Percentiles rank a stretch among this genome's conserved stretches.
Conservation (phyloP, 495 filamentous ascomycete genomes). For the Trichoderma reesei region DNA sequence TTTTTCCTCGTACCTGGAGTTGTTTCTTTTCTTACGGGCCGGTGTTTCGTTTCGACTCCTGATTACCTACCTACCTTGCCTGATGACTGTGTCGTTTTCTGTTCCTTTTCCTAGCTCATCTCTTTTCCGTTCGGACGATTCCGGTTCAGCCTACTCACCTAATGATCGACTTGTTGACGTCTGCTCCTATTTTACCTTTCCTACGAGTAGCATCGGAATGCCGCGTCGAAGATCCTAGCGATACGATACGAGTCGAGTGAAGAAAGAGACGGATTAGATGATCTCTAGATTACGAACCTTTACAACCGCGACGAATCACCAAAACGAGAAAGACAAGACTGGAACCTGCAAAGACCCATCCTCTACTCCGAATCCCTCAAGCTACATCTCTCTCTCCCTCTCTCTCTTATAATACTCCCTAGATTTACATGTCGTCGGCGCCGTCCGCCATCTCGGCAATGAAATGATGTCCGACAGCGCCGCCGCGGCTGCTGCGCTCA, state of each 20-base stretch:
- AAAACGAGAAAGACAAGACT: neutral
- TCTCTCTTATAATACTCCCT: neutral
- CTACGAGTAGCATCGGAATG: no score
- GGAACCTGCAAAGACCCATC: neutral
- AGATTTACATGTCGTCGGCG: neutral
- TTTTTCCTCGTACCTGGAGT: neutral
- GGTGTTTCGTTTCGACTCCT: neutral
- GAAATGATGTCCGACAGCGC: slow-evolving; percentile 10
- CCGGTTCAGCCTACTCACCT: no score
- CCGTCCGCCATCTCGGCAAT: neutral
- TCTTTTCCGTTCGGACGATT: no score
- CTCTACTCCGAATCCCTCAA: neutral
- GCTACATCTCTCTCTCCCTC: neutral
- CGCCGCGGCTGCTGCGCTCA: slow-evolving; percentile 28
- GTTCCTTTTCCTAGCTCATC: no score
- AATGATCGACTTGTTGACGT: no score
- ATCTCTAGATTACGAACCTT: no score
- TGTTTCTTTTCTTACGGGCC: neutral
- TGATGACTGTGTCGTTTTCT: no score
- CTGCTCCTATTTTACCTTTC: no score
- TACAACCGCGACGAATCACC: no score
- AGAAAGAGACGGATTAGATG: no score
- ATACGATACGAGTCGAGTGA: no score
- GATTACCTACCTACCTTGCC: neutral
- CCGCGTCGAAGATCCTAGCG: no score